Percentiles rank a stretch among this genome's conserved stretches.
Evolutionary conservation across 2,329 filamentous ascomycete species (phyloP).

Genomic region (Neonectria coccinea): DNA sequence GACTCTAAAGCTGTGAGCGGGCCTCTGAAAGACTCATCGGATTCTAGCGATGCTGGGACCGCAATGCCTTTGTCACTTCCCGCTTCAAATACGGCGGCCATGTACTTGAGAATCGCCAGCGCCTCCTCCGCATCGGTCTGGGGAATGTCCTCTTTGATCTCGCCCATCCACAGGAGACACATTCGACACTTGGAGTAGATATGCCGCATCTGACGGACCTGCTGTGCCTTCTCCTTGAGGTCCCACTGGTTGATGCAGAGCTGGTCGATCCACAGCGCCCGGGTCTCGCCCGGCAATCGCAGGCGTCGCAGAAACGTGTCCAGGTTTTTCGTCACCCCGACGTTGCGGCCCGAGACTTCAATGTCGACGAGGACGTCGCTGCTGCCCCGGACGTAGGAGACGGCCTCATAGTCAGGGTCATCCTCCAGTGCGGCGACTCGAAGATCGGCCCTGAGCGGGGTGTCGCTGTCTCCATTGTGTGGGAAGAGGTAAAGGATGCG

Average conservation of each 20-base stretch:
- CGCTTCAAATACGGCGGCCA: conserved; percentile 21
- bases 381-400: conserved; percentile 30
- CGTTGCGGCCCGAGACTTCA: conserved; percentile 16
- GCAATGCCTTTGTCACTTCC: conserved; percentile 6
- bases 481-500: conserved; percentile 20
- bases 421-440: conserved; percentile 9
- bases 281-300: conserved; percentile 3
- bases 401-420: conserved; percentile 21
- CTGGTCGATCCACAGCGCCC: conserved; percentile 28
- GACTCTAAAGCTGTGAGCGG: conserved; percentile 22
- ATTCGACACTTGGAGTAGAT: conserved; percentile 22
- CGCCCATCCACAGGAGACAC: conserved; percentile 28
- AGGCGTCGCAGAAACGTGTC: conserved; percentile 14
- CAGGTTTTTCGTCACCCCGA: conserved; percentile 27
- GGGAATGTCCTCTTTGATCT: conserved; percentile 11
- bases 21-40: conserved; percentile 9
- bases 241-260: conserved; percentile 35
- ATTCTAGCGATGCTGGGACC: conserved; percentile 4
- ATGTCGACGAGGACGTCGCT: conserved; percentile 12
- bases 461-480: conserved; percentile 2
- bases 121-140: conserved; percentile 15
- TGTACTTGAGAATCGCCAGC: conserved; percentile 22
- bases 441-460: conserved; percentile 10
- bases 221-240: conserved; percentile 21
- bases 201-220: conserved; percentile 27